Base-by-base conservation (phyloP, 345 rosid genomes). In the Lagerstroemia speciosa region DNA sequence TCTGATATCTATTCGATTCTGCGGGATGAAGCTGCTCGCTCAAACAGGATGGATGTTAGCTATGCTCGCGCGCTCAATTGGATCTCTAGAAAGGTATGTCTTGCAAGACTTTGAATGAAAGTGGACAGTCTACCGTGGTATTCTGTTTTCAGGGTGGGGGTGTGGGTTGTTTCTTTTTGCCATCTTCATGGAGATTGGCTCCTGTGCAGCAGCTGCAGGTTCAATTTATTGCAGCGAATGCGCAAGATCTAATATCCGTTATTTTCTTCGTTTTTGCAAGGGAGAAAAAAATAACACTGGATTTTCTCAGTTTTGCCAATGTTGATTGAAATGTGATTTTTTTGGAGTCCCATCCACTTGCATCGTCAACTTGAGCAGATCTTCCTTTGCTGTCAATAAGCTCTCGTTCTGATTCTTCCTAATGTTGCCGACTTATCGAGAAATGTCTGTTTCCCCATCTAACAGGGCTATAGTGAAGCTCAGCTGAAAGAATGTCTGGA, bases 381-480 rank as follows among this genome's bases (percentile, higher is more conserved):
- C 62, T n/a, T 17, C 1, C n/a, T 2, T 32, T 32, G 29, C 32
- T 58, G 2, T n/a, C n/a, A n/a, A n/a, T 10, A 22, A 55, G 61
- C 61, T 9, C 27, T 24, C 30, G 8, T 55, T 22, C 27, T 17
- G 9, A 14, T 12, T 26, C 10, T 60, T 31, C 31, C 19, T 60
- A 0, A 26, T 27, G 2, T 60, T 10, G 27, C 6, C 34, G 31
- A 12, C 16, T 20, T 3, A 22, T 40, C 11, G 24, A 5, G 31
- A 1, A 40, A 58, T 37, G 24, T 69, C 74, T 68, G 63, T 67
- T 53, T 55, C 65, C 41, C 70, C 70, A 48, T 55, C 68, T 46
- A 75, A 76, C 96, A 94, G 99, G 99, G 99, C 67, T 92, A 94
- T 71, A 94, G 93, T 62, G 99, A 94, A 81, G 96, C 97, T 32